Percentiles rank a stretch among this genome's conserved stretches.
Conservation (phyloP, 2,329 filamentous ascomycete genomes). For the Curvularia eragrostidis region DNA sequence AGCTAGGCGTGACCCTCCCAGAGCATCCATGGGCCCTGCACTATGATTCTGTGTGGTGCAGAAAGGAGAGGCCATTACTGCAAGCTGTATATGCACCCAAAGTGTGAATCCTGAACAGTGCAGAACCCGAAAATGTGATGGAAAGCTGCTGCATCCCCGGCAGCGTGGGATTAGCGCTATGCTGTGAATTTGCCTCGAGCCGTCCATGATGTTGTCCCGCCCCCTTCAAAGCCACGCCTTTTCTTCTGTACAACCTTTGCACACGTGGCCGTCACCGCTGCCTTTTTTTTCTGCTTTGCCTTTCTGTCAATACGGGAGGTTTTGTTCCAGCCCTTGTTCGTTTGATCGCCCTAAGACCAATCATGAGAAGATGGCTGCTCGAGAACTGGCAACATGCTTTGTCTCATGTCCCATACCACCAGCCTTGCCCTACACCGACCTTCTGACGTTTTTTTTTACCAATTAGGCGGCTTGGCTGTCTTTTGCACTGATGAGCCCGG, state of each 20-base stretch:
- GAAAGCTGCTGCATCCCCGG: background rate
- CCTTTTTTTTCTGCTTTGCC: slow-evolving; percentile 2
- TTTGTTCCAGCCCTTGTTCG: too few species aligned
- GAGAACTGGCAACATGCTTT: background rate
- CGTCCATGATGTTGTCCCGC: background rate
- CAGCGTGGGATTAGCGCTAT: too few species aligned
- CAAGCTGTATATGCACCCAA: background rate
- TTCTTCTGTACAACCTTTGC: background rate
- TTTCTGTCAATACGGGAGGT: background rate
- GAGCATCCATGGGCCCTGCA: background rate
- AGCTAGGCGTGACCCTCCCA: background rate
- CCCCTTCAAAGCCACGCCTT: background rate
- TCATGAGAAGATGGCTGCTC: background rate
- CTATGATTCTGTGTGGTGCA: background rate
- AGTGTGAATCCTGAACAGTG: background rate
- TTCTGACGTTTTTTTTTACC: background rate
- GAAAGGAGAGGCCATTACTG: background rate
- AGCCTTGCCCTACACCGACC: background rate
- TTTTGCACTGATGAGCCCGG: background rate
- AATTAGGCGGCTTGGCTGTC: background rate
- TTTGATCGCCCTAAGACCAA: background rate
- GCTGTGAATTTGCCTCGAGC: background rate
- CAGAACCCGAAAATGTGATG: background rate
- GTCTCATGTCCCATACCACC: background rate
- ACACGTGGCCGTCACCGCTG: background rate